A percentile compares a stretch with the other conserved stretches of the same genome.
phyloP scores from a whole-genome alignment of 805 yeast genomes.

The Candida saitoana region DNA sequence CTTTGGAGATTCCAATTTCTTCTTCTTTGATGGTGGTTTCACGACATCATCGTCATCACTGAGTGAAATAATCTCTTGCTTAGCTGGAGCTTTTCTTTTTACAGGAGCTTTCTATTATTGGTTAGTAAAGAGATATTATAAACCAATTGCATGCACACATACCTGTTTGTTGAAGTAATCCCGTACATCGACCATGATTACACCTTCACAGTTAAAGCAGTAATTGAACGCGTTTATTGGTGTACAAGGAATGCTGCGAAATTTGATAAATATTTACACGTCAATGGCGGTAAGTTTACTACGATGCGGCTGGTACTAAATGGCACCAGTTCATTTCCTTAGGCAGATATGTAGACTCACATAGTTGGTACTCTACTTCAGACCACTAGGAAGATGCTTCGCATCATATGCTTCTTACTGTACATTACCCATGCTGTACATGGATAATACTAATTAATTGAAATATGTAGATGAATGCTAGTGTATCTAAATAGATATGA shows the following conservation, averaged over 20 bases:
- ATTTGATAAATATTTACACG: background rate
- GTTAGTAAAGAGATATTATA: constrained; percentile 6
- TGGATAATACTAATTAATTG: no score
- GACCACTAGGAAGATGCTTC: no score
- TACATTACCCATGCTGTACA: no score
- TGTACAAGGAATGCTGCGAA: background rate
- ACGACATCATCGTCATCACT: constrained; percentile 7
- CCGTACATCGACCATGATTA: constrained; percentile 3
- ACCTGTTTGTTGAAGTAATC: constrained; percentile 5
- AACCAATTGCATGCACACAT: constrained; percentile 1
- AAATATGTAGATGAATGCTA: no score
- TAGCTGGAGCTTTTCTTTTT: background rate
- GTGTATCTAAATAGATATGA: background rate
- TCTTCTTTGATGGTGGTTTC: constrained; percentile 8
- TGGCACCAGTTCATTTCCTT: no score
- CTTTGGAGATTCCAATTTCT: constrained; percentile 10
- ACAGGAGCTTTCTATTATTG: constrained; percentile 2
- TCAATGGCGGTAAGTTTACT: background rate
- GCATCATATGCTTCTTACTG: no score
- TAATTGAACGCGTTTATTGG: background rate
- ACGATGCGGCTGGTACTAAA: background rate
- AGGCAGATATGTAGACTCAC: no score
- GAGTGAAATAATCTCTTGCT: constrained; percentile 5
- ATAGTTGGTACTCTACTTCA: no score
- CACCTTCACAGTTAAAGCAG: background rate